Base-by-base conservation (phyloP, 2,329 filamentous ascomycete species). In the Colletotrichum tamarilloi region DNA sequence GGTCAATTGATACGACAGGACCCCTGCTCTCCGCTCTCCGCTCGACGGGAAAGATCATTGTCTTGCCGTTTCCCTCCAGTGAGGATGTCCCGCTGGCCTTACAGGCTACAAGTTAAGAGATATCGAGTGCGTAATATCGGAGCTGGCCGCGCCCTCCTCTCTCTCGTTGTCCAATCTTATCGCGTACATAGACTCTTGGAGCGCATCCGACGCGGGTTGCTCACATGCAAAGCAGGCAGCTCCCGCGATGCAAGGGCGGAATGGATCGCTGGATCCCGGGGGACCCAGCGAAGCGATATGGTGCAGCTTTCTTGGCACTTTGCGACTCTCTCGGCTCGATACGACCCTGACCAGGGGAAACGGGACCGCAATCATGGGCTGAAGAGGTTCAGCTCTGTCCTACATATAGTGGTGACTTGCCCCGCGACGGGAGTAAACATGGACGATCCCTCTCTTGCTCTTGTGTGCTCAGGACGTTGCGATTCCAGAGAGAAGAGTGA, bases 1-100 rank as follows among this genome's bases (percentile, higher is more conserved):
- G 75, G 75, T 52, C 74, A 73, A 68, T 73, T 75, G 66, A 76
- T 75, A 76, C 63, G 73, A 64, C 62, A 7, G 16, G 35, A 66
- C 74, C 75, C 70, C 65, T 71, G 68, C 32, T 30, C 56, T 35
- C 30, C 19, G 72, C 32, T 30, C 56, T 35, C 30, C 19, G 24
- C 24, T 67, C 42, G 60, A 52, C 65, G 58, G 64, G 57, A 62
- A 4, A 49, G 19, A n/a, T 49, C 42, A 49, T 38, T 38, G 30
- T 22, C 46, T 35, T 35, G 69, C 30, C 52, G n/a, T 49, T 49
- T 24, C 55, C 30, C 9, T 68, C 69, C 70, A 75, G 69, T 74
- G 52, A 69, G n/a, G n/a, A n/a, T n/a, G n/a, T n/a, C n/a, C n/a
- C n/a, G n/a, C n/a, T n/a, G n/a, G 24, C 35, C 42, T 30, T 24